phyloP scores from a whole-genome alignment of 176 grass and related monocot genomes.

The Dactylis glomerata region DNA sequence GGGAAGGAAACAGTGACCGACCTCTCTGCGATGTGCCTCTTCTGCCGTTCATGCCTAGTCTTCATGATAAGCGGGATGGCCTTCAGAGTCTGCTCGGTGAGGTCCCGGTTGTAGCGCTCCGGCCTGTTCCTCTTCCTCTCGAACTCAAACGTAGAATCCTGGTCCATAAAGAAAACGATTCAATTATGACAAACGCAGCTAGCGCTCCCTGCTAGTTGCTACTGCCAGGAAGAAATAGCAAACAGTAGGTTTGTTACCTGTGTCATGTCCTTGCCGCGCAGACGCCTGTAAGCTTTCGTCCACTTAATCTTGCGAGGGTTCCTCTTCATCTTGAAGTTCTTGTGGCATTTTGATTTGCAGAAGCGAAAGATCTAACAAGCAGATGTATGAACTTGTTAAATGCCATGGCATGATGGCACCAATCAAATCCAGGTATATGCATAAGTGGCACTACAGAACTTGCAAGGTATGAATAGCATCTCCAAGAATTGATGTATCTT shows the following conservation, averaged over 20 bases:
- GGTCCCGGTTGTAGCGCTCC: conserved; percentile 79
- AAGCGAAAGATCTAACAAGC: conserved; percentile 76
- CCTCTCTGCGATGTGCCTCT: conserved; percentile 57
- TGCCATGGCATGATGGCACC: background rate
- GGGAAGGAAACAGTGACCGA: conserved; percentile 17
- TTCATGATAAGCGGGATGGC: conserved; percentile 35
- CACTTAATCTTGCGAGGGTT: conserved; percentile 99
- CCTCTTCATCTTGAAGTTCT: conserved; percentile 99
- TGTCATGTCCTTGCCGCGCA: conserved; percentile 97
- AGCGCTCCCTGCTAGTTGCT: too few species aligned
- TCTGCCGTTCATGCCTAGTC: conserved; percentile 55
- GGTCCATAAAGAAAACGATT: background rate
- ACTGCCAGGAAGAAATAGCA: background rate
- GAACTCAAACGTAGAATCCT: conserved; percentile 94
- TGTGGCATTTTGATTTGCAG: conserved; percentile 96
- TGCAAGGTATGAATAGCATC: too few species aligned
- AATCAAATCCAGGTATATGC: background rate
- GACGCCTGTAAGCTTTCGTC: conserved; percentile 78
- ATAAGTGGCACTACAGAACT: too few species aligned
- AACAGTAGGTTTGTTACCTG: conserved; percentile 36
- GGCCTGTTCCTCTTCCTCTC: conserved; percentile 96
- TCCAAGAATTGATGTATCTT: background rate
- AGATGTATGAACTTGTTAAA: background rate
- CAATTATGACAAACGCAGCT: background rate
- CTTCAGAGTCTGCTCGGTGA: conserved; percentile 53